Conservation (phyloP, 2,329 filamentous ascomycete species). For the Setomelanomma holmii region DNA sequence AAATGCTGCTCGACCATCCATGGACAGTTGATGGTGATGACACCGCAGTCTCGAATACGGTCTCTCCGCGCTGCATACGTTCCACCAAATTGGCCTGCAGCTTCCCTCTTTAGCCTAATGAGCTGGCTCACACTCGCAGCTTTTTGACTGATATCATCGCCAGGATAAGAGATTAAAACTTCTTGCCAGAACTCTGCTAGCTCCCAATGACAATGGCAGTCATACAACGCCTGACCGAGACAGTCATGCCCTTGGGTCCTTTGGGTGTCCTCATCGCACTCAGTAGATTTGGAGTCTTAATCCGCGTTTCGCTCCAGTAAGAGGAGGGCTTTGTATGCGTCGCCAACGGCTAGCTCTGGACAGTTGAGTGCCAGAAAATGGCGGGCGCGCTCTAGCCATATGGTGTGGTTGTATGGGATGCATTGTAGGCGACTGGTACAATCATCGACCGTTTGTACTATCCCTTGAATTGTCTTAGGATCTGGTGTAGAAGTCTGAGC, state of each 20-base stretch:
- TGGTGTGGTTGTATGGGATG: no score
- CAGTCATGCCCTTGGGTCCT: conserved; percentile 8
- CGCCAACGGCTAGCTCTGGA: conserved; percentile 41
- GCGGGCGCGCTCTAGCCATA: no score
- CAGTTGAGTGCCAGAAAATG: conserved; percentile 16
- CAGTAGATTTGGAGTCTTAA: neutral
- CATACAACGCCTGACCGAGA: conserved; percentile 28
- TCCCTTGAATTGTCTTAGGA: neutral
- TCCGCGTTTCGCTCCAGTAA: conserved; percentile 28
- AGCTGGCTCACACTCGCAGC: neutral
- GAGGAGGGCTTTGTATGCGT: conserved; percentile 41
- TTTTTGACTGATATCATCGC: conserved; percentile 19
- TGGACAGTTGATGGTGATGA: conserved; percentile 19
- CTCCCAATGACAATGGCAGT: conserved; percentile 31
- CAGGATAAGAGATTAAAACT: conserved; percentile 3
- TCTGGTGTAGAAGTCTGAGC: neutral
- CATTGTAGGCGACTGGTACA: no score
- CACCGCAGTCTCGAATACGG: neutral
- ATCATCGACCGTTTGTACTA: no score
- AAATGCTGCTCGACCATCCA: conserved; percentile 16
- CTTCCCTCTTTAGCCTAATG: no score
- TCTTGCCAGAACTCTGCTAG: conserved; percentile 16
- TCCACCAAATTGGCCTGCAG: no score
- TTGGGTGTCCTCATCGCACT: neutral
- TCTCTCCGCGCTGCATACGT: no score